These are phyloP conservation scores for Ophiostoma australiae DNA, from an alignment of 2,329 filamentous ascomycete genomes.

Conservation along the genomic window DNA sequence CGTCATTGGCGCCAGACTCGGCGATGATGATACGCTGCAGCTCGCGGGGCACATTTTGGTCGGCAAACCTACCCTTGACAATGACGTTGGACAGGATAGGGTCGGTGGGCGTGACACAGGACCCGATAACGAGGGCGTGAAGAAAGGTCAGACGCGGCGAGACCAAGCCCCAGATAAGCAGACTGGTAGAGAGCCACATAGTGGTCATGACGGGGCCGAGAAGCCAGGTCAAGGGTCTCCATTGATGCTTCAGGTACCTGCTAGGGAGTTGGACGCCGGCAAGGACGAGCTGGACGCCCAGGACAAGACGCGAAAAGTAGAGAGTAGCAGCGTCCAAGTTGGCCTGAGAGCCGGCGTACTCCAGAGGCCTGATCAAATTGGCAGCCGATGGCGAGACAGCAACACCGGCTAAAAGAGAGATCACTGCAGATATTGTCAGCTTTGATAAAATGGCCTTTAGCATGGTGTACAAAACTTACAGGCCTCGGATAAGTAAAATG, in stretches of 20 bases:
- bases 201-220: constrained; percentile 77
- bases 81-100: constrained; percentile 84
- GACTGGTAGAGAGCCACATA: constrained; percentile 82
- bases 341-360: constrained; percentile 60
- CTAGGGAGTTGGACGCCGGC: constrained; percentile 83
- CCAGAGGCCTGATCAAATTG: constrained; percentile 67
- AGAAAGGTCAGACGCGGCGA: constrained; percentile 63
- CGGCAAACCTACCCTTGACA: constrained; percentile 73
- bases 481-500: constrained; percentile 85
- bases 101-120: constrained; percentile 89
- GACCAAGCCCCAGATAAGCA: constrained; percentile 72
- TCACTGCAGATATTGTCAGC: constrained; percentile 50
- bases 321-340: constrained; percentile 70
- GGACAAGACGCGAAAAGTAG: constrained; percentile 78
- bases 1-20: constrained; percentile 86
- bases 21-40: constrained; percentile 76
- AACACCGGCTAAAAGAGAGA: constrained; percentile 74
- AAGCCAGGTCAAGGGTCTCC: constrained; percentile 67
- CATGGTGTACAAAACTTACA: constrained; percentile 42
- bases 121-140: constrained; percentile 72
- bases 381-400: constrained; percentile 72
- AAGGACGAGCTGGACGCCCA: constrained; percentile 84
- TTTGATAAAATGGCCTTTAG: neutral
- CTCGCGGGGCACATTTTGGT: constrained; percentile 77
- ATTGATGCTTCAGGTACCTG: constrained; percentile 73